Evolutionary conservation across 768 basidiomycete genomes (phyloP), one percentile per base, ranked within the genome.

Genomic region (Terana coerulea): DNA sequence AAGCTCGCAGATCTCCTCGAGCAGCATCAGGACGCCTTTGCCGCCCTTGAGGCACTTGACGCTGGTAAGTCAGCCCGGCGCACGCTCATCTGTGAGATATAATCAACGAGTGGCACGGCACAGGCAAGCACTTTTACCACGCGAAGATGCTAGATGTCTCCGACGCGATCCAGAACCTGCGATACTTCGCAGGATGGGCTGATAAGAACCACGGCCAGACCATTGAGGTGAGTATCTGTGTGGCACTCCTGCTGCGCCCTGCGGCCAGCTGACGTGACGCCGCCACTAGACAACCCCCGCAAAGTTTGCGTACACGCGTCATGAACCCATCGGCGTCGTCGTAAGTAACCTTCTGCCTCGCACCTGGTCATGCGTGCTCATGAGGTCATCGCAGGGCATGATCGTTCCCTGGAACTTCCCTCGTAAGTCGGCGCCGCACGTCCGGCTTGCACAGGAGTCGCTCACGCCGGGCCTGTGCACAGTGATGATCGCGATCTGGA

Each of bases 391-490:
- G 3, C 26, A 54, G 53, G 53, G 39, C 8, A 15, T 72, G 67
- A 84, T 83, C 59, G 78, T 83, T 26, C 83, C 84, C n/a, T 86
- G 85, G 85, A 86, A 85, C 69, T 83, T 79, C 69, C 81, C 62
- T 73, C 75, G 78, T 50, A 60, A 73, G 67, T 35, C 21, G 22
- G n/a, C n/a, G n/a, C n/a, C n/a, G n/a, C n/a, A n/a, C n/a, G 10
- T 10, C 14, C 17, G 2, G 29, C 22, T 22, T 35, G 7, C 36
- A 17, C 40, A 31, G 29, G 26, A 26, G 28, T 51, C 7, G 14
- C 29, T 12, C 30, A 34, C 45, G 30, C 45, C 33, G 15, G 8
- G 28, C 17, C 29, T 1, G 33, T 15, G 3, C 9, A 25, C 34
- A 72, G 73, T 81, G 49, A 65, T 77, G 43, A 86, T 91, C 81